Evolutionary conservation across 2,329 filamentous ascomycete genomes (phyloP).

Genomic region (Cladophialophora carrionii): DNA sequence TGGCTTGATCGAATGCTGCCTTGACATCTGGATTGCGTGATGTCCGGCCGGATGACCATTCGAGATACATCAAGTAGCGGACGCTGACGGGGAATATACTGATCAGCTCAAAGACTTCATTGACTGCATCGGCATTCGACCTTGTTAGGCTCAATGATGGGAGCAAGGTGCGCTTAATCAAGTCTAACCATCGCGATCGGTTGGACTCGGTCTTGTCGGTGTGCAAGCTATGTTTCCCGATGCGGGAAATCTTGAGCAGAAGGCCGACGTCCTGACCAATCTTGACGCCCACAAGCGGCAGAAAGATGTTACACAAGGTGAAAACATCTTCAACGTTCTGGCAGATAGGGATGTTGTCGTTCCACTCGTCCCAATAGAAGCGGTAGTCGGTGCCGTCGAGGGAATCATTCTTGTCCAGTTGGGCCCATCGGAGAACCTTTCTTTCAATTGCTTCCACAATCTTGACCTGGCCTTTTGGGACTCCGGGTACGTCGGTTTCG

Average conservation of each 20-base stretch:
- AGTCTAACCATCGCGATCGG: constrained; percentile 75
- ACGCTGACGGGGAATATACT: constrained; percentile 74
- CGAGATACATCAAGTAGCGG: constrained; percentile 86
- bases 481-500: constrained; percentile 66
- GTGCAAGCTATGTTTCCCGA: constrained; percentile 74
- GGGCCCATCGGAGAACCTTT: constrained; percentile 78
- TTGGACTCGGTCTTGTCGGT: constrained; percentile 73
- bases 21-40: constrained; percentile 78
- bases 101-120: constrained; percentile 83
- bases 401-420: constrained; percentile 74
- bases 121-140: constrained; percentile 79
- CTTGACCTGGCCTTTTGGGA: constrained; percentile 70
- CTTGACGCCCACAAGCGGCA: constrained; percentile 84
- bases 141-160: constrained; percentile 86
- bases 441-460: constrained; percentile 63
- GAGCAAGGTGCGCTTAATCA: constrained; percentile 81
- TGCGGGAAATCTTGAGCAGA: constrained; percentile 79
- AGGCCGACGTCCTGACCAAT: constrained; percentile 82
- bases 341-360: constrained; percentile 88
- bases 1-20: constrained; percentile 74
- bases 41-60: constrained; percentile 83
- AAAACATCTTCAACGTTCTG: constrained; percentile 90
- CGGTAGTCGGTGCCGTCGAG: constrained; percentile 77
- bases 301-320: constrained; percentile 77
- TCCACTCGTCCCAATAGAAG: constrained; percentile 98